Evolutionary conservation across 164 flowering plant genomes (phyloP), one percentile per base, ranked within the genome.

Genomic region (Tetracentron sinense): DNA sequence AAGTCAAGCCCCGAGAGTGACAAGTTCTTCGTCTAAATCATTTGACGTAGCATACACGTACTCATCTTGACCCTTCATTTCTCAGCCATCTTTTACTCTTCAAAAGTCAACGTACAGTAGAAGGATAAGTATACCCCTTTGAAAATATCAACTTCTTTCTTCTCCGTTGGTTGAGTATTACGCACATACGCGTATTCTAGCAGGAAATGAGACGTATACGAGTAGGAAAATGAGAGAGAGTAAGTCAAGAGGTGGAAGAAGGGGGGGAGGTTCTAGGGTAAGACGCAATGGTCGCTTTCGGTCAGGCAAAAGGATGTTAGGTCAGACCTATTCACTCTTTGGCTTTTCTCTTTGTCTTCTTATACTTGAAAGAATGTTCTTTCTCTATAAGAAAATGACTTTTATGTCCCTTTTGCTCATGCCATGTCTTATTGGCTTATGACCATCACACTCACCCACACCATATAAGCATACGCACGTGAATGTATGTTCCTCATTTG

Each of bases 261-360:
- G 14, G 17, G 44, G 33, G 28, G 28, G 58, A 55, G 21, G 21
- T 27, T 19, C 17, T 4, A 46, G 23, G 48, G 22, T 26, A 38
- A 67, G 60, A 60, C 60, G 52, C 47, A 26, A 29, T 44, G 44
- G 62, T 63, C 62, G 31, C 56, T 62, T 42, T 61, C 49, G 56
- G 42, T 52, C 23, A 12, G 11, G 1, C 44, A 23, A 54, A 48
- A 67, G 56, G 53, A 26, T 23, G 56, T 58, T 56, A 61, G 67
- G 65, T 68, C 61, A 71, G 42, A 29, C 61, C 70, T 70, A 60
- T 47, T 62, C 64, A 69, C 68, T 54, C 54, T 27, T 65, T 73
- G 79, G 74, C 57, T 65, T 69, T 70, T 56, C 50, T 70, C 2
- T 20, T 73, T 73, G 77, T 79, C 72, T 49, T 69, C 38, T 79